Evolutionary conservation across 2,329 filamentous ascomycete genomes (phyloP), one percentile per base, ranked within the genome.

Genomic region (Lachnellula occidentalis): DNA sequence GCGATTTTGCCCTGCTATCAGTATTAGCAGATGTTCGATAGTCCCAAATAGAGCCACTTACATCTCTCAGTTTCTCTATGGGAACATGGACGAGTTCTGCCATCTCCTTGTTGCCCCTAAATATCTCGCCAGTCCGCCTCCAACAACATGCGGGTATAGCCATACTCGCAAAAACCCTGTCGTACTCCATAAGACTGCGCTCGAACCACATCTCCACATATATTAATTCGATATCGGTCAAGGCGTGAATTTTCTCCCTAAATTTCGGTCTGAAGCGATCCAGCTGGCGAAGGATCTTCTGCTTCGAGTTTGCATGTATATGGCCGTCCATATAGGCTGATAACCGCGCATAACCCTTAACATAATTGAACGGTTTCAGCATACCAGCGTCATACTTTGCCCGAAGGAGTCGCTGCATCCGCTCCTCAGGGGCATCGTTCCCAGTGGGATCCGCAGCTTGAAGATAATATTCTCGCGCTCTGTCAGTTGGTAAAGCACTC

Each of bases 171-270:
- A 99, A 99, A 1, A 99, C 92, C 34, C 94, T 90, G 67, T 99
- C 94, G 66, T 97, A 97, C 69, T 97, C 94, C 88, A 97, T 94
- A 63, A 99, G 74, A 60, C 89, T 94, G 66, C 88, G 85, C 72
- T 99, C 94, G 68, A 99, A 97, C 92, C 94, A 97, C 90, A 97
- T 96, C 73, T 99, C 94, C 11, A 97, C 92, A 56, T 92, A 84
- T 27, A 97, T 86, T 24, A 99, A 82, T 71, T 99, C 90, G 70
- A 96, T 88, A 71, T 99, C 94, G 2, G 90, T 96, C 67, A 97
- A 76, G 34, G 80, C 86, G 61, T 97, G 91, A 69, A 95, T 92
- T 73, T 95, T 91, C 72, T 97, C 92, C 58, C 94, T 82, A 67
- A 99, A 99, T 68, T 95, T 96, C 15, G 94, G 94, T 45, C 94